Percentiles rank a stretch among this genome's conserved stretches.
Conservation (phyloP, 495 filamentous ascomycete genomes). For the Aspergillus heteromorphus region DNA sequence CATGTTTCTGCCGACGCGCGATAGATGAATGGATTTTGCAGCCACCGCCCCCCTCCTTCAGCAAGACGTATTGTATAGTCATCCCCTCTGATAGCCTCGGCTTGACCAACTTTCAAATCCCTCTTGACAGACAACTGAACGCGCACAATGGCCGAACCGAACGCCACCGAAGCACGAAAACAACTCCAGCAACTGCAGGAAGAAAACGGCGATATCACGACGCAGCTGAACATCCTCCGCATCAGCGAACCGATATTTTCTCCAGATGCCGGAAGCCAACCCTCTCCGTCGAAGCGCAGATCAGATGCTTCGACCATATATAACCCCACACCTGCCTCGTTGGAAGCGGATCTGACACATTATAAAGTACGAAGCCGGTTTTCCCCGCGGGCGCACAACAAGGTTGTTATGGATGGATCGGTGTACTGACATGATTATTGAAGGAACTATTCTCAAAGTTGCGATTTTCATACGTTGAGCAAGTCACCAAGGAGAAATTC, state of each 20-base stretch:
- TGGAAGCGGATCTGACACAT: slow-evolving; percentile 82
- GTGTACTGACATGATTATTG: background rate
- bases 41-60: background rate
- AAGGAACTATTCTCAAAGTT: slow-evolving; percentile 92
- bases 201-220: slow-evolving; percentile 44
- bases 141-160: slow-evolving; percentile 21
- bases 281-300: slow-evolving; percentile 44
- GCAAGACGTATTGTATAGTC: background rate
- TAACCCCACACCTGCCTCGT: slow-evolving; percentile 63
- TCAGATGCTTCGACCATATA: slow-evolving; percentile 72
- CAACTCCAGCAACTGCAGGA: slow-evolving; percentile 37
- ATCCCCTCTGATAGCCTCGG: background rate
- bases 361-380: slow-evolving; percentile 54
- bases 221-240: slow-evolving; percentile 62
- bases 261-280: slow-evolving; percentile 27
- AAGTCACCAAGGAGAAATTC: slow-evolving; percentile 94
- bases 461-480: slow-evolving; percentile 72
- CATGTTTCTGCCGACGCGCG: slow-evolving; percentile 13
- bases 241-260: slow-evolving; percentile 68
- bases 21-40: background rate
- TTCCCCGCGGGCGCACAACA: background rate
- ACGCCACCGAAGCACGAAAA: slow-evolving; percentile 28
- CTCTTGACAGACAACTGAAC: slow-evolving; percentile 4
- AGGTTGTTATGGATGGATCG: background rate
- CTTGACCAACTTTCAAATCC: background rate